Percentiles rank a stretch among this genome's conserved stretches.
phyloP scores from a whole-genome alignment of 306 rosid species.

The Prinsepia uniflora region DNA sequence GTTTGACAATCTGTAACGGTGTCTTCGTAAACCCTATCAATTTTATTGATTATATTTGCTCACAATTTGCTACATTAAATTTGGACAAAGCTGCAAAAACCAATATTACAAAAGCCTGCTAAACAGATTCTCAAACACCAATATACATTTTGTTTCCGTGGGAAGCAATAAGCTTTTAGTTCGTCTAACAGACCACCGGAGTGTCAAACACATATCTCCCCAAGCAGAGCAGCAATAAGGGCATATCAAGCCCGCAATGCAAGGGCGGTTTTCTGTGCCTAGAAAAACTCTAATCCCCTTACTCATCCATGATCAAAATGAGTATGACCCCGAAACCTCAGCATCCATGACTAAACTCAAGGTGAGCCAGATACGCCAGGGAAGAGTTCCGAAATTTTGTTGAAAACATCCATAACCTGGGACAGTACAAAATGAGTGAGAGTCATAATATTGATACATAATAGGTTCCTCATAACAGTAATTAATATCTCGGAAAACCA shows the following conservation, averaged over 20 bases:
- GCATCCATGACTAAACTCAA: constrained; percentile 27
- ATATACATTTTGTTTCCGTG: not conserved
- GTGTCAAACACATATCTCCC: not conserved
- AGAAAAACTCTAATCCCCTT: not conserved
- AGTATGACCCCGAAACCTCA: not conserved
- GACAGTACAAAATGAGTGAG: not conserved
- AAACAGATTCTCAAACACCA: not conserved
- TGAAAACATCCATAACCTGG: constrained; percentile 94
- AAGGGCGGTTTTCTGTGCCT: not conserved
- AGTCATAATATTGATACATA: not conserved
- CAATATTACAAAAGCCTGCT: constrained; percentile 1
- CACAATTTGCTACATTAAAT: not conserved
- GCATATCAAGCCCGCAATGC: not conserved
- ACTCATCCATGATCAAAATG: not conserved
- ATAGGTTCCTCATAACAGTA: not conserved
- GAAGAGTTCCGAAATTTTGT: constrained; percentile 89
- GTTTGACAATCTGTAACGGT: not conserved
- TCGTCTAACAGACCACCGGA: not conserved
- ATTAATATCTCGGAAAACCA: not conserved
- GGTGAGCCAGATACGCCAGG: constrained; percentile 81
- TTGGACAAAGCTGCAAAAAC: not conserved
- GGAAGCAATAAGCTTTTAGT: not conserved
- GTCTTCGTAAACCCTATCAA: not conserved
- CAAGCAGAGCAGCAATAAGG: not conserved
- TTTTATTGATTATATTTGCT: not conserved